phyloP scores from a whole-genome alignment of 192 early-diverging fungal genomes.

The Podila clonocystis region DNA sequence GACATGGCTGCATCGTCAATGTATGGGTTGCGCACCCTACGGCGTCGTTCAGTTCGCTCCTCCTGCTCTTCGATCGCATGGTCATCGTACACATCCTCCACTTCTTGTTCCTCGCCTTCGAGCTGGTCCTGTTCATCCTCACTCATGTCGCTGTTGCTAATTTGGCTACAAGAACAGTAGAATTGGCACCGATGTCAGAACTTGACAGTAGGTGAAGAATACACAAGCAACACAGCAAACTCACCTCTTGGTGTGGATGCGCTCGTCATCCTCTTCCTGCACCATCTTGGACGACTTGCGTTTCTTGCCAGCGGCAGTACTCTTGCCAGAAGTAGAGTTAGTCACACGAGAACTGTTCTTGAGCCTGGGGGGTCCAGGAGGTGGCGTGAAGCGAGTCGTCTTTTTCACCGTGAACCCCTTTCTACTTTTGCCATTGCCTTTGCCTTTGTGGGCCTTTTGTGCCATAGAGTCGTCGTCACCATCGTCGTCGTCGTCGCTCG shows the following conservation, averaged over 20 bases:
- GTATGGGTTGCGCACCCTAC: background rate
- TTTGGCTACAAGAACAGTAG: conserved; percentile 20
- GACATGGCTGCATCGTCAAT: background rate
- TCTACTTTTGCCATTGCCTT: background rate
- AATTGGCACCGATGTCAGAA: background rate
- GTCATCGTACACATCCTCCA: background rate
- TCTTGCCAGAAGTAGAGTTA: background rate
- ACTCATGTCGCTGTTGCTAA: conserved; percentile 48
- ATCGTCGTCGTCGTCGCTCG: background rate
- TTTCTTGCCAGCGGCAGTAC: background rate
- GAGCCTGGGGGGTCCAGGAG: background rate
- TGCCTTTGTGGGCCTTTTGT: background rate
- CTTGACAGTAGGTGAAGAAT: background rate
- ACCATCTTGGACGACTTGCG: background rate
- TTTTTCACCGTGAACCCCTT: background rate
- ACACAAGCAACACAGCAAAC: background rate
- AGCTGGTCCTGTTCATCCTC: background rate
- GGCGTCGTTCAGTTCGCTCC: background rate
- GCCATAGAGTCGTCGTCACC: background rate
- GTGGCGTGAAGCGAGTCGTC: background rate
- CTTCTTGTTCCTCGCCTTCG: background rate
- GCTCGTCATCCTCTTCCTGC: conserved; percentile 13
- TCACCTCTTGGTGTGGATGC: conserved; percentile 41
- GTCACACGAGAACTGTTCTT: background rate
- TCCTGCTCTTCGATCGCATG: background rate